phyloP scores from a whole-genome alignment of 805 yeast species.

The Starmerella stellata region DNA sequence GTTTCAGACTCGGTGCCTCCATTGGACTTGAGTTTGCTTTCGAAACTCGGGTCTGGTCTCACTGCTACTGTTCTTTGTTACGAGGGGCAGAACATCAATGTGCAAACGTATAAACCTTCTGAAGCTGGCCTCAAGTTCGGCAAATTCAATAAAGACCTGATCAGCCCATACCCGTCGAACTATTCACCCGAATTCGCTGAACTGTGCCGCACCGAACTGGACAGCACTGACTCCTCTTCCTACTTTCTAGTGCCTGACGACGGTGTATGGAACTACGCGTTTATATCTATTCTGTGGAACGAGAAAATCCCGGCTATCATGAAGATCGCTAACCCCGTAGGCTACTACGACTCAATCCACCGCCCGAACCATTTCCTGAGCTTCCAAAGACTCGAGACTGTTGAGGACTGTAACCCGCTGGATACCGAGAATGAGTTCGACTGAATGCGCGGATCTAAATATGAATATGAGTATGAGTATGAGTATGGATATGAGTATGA shows the following conservation, averaged over 20 bases:
- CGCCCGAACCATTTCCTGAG: slow-evolving; percentile 74
- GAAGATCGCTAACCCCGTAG: slow-evolving; percentile 61
- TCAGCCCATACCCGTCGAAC: slow-evolving; percentile 46
- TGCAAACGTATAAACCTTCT: slow-evolving; percentile 45
- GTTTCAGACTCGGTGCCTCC: not conserved
- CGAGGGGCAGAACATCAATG: slow-evolving; percentile 37
- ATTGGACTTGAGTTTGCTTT: not conserved
- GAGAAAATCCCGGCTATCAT: slow-evolving; percentile 39
- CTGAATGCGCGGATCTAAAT: no score
- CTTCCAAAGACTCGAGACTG: slow-evolving; percentile 42
- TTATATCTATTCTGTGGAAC: slow-evolving; percentile 72
- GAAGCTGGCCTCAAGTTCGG: slow-evolving; percentile 73
- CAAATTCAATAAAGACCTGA: slow-evolving; percentile 34
- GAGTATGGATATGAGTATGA: no score
- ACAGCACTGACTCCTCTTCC: slow-evolving; percentile 59
- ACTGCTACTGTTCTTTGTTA: no score
- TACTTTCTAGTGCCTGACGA: slow-evolving; percentile 72
- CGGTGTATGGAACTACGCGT: slow-evolving; percentile 78
- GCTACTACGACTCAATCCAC: slow-evolving; percentile 71
- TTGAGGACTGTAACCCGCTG: not conserved
- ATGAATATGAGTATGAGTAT: no score
- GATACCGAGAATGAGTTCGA: not conserved
- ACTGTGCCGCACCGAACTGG: slow-evolving; percentile 36
- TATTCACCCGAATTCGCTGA: slow-evolving; percentile 29
- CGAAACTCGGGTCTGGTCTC: no score